Evolutionary conservation across 257 asterid species (phyloP), one percentile per base, ranked within the genome.

Genomic region (Linaria vulgaris): DNA sequence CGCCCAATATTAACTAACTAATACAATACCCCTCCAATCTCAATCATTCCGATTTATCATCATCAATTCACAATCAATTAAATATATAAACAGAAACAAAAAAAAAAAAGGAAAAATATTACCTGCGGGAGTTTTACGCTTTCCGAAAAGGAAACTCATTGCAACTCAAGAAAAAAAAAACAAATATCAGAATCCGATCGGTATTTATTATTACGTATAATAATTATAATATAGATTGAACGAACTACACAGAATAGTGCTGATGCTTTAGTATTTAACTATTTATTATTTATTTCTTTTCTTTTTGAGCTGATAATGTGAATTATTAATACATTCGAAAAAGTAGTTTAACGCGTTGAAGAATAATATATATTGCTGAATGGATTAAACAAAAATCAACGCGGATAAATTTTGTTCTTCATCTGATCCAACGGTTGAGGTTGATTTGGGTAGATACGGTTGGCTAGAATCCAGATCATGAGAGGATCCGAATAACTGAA

Each of bases 81-180:
- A 38, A 19, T 7, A 14, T 15, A 41, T 69, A 61, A 4, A 15
- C 9, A 13, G 24, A 7, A 7, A 9, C 22, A 12, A 46, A 51
- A 31, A 43, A 19, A 3, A 34, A 25, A n/a, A 13, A 2, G 23
- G 14, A 3, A 47, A n/a, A 3, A 52, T 1, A n/a, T 34, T 3
- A 91, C 98, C 96, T 83, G 95, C 96, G 53, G 98, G 96, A 70
- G 98, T 85, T 76, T 91, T 91, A 72, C 76, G 76, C 84, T 85
- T 92, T 47, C 98, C 96, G 61, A 92, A 92, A 15, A 92, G 80
- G 79, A 92, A 92, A 80, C 94, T 88, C 98, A 92, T 92, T 69
- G 74, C 78, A 37, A 72, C 48, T 23, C 56, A 64, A 53, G 12
- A 54, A 41, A 61, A 54, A 54, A 60, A 34, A 74, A 65, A 44